Evolutionary conservation across 2,329 filamentous ascomycete genomes (phyloP), one percentile per base, ranked within the genome.

Genomic region (Fragosphaeria purpurea): DNA sequence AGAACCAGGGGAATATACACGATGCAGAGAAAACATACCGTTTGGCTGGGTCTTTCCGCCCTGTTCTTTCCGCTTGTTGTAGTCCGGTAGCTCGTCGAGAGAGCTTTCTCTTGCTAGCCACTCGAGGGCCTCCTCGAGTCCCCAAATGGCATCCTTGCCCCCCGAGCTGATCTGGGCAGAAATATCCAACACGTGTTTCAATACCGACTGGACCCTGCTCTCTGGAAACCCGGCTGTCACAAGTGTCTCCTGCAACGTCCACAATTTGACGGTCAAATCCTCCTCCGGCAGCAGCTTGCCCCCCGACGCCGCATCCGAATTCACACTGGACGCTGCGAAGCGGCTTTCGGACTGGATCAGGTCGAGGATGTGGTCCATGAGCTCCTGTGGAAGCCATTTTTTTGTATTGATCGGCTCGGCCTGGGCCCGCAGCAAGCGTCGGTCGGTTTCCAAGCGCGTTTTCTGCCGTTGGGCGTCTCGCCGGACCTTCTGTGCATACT

Each of bases 51-150:
- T 61, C 52, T 70, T 77, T 2, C 59, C 44, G 1, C 59, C 54
- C 5, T 63, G 59, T 35, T 67, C 72, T 11, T 60, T 59, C 48
- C 63, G 69, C 51, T 72, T 74, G 22, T 85, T 81, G 63, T 93
- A 94, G 44, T 80, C 75, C 6, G 85, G 85, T 38, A 91, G 72
- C 58, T 90, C 83, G 1, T 82, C 77, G 55, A 74, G 69, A 11
- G 75, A 69, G 59, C 84, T 87, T 62, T 93, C 80, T 56, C 87
- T 72, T n/a, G 88, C 87, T 49, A 97, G 75, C 88, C 89, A 95
- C 59, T 96, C 88, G 22, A 98, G 65, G 32, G 86, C 82, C 66
- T 95, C 90, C 54, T 94, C 85, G 38, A 97, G 70, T 8, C 90
- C 89, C 86, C 88, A 95, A 11, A 89, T 77, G 42, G 75, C 75